Percentiles rank a stretch among this genome's conserved stretches.
phyloP scores from a whole-genome alignment of 257 asterid genomes.

The Asclepias syriaca region DNA sequence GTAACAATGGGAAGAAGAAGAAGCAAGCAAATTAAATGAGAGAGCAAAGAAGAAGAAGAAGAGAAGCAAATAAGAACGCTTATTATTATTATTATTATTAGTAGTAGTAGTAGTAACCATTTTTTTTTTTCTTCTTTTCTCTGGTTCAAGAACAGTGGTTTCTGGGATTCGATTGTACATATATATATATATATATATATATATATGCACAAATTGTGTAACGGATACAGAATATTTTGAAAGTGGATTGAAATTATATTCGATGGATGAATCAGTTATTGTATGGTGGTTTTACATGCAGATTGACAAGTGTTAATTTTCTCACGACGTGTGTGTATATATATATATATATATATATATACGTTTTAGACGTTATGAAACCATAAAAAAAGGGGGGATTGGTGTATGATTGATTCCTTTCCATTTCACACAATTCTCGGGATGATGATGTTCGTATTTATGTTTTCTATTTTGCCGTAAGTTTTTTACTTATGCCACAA shows the following conservation, averaged over 20 bases:
- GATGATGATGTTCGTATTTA: too few species aligned
- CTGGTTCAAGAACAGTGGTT: neutral
- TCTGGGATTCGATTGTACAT: too few species aligned
- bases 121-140: too few species aligned
- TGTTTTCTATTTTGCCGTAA: too few species aligned
- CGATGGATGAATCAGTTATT: neutral
- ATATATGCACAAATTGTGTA: too few species aligned
- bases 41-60: slow-evolving; percentile 1
- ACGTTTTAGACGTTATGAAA: neutral
- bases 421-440: too few species aligned
- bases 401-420: neutral
- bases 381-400: too few species aligned
- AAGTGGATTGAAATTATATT: neutral
- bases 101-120: neutral
- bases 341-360: neutral
- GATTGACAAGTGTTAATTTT: slow-evolving; percentile 18
- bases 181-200: too few species aligned
- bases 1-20: slow-evolving; percentile 10
- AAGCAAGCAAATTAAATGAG: slow-evolving; percentile 16
- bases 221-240: too few species aligned
- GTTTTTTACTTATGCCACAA: too few species aligned
- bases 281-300: slow-evolving; percentile 12
- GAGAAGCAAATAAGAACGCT: slow-evolving; percentile 10
- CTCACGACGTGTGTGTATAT: neutral
- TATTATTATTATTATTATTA: too few species aligned